Base-by-base conservation (phyloP, 176 grass and related monocot species). In the Chloris gayana region DNA sequence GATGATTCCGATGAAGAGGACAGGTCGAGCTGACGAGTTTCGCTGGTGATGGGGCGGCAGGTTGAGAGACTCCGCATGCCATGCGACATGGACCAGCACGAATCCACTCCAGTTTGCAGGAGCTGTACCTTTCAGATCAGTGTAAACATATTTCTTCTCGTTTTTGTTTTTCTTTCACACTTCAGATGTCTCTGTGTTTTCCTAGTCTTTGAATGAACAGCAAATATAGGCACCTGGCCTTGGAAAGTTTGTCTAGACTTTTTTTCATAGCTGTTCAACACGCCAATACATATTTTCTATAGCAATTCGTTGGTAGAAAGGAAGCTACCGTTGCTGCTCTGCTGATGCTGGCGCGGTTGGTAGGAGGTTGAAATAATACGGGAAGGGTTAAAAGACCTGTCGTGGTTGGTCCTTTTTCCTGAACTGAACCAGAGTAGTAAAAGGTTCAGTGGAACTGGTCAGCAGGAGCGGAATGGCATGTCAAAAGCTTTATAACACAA, bases 311-410 rank as follows among this genome's bases (percentile, higher is more conserved):
- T n/a, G n/a, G n/a, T 14, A 64, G 18, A 17, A 13, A 32, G 19
- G 4, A 12, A 44, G 38, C 10, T 24, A 32, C 25, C 12, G 15
- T 45, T 70, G 29, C 1, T 35, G 14, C 37, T 3, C 8, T 24
- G 22, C 22, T 57, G 22, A 57, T 24, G 7, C 26, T 54, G 46
- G 7, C 5, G 75, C 50, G 49, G 81, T 67, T 30, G 82, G 82
- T 76, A 18, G 29, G 50, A 11, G 25, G 19, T 68, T 76, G 27
- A 46, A 37, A 76, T 14, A n/a, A 4, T 22, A 12, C 33, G 7
- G 53, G 53, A 24, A 57, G 19, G 19, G 27, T 29, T 63, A 63
- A 31, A 31, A 63, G 12, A 60, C 57, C 24, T 60, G 24, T 11
- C 3, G 27, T 31, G 14, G 60, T 30, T 15, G 60, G 60, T 30